Percentiles rank a stretch among this genome's conserved stretches.
Conservation (phyloP, 2,329 filamentous ascomycete species). For the Paecilomyces dactylethromorphus region DNA sequence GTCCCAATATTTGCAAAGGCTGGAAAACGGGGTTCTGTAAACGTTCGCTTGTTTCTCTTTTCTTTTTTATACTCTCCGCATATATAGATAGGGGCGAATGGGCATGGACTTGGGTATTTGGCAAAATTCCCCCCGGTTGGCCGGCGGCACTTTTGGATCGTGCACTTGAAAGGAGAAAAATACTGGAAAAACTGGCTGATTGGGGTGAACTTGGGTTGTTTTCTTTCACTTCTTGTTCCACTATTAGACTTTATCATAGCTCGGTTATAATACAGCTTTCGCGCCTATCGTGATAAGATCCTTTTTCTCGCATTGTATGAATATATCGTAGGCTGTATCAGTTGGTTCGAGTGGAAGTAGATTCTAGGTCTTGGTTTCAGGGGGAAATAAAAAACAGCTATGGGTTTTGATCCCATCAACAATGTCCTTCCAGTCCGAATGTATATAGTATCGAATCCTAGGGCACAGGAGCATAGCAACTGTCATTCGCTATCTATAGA, state of each 20-base stretch:
- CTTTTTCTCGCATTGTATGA: neutral
- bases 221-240: constrained; percentile 10
- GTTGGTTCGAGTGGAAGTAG: too few relatives aligned
- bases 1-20: neutral
- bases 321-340: too few relatives aligned
- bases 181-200: constrained; percentile 6
- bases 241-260: constrained; percentile 6
- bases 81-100: constrained; percentile 2
- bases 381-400: too few relatives aligned
- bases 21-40: neutral
- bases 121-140: constrained; percentile 16
- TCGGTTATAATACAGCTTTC: neutral
- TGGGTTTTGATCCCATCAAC: too few relatives aligned
- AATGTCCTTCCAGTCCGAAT: too few relatives aligned
- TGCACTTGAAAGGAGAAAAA: constrained; percentile 12
- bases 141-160: constrained; percentile 16
- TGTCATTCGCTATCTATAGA: too few relatives aligned
- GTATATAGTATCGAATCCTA: too few relatives aligned
- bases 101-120: neutral
- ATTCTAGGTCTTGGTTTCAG: too few relatives aligned
- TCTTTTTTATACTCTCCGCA: constrained; percentile 13
- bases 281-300: neutral
- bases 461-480: too few relatives aligned
- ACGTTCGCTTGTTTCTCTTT: constrained; percentile 7
- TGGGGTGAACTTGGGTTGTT: constrained; percentile 10